Conservation (phyloP, 345 rosid species). For the Linum usitatissimum region DNA sequence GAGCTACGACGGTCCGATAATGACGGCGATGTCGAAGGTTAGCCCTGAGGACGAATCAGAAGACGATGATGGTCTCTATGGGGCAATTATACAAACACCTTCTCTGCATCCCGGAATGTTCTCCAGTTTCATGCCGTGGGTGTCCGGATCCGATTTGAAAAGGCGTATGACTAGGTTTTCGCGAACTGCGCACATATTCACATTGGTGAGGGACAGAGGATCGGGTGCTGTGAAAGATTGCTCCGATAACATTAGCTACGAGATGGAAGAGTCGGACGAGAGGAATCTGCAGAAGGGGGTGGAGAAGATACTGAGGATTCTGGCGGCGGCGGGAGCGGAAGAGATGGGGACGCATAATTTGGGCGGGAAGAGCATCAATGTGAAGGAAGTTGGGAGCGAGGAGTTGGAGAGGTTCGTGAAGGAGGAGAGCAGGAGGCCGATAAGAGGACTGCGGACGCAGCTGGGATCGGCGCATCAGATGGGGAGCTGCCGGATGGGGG, state of each 20-base stretch:
- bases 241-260: conserved; percentile 33
- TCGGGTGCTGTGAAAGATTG: conserved; percentile 35
- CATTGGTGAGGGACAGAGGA: conserved; percentile 60
- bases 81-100: conserved; percentile 67
- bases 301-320: conserved; percentile 50
- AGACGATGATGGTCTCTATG: conserved; percentile 40
- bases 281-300: conserved; percentile 41
- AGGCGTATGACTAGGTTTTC: conserved; percentile 50
- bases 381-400: conserved; percentile 26
- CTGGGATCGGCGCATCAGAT: conserved; percentile 81
- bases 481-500: conserved; percentile 90
- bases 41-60: conserved; percentile 20
- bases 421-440: conserved; percentile 45
- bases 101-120: conserved; percentile 78
- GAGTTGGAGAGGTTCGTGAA: conserved; percentile 49
- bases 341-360: conserved; percentile 70
- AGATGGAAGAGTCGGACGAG: conserved; percentile 39
- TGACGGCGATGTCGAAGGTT: conserved; percentile 71
- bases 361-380: conserved; percentile 39
- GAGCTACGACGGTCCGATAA: conserved; percentile 73
- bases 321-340: conserved; percentile 68
- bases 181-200: conserved; percentile 56
- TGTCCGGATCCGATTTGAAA: conserved; percentile 52
- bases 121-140: conserved; percentile 62
- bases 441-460: conserved; percentile 34